Conservation (phyloP, 352 stramenopile species). For the Aphanomyces cochlioides region DNA sequence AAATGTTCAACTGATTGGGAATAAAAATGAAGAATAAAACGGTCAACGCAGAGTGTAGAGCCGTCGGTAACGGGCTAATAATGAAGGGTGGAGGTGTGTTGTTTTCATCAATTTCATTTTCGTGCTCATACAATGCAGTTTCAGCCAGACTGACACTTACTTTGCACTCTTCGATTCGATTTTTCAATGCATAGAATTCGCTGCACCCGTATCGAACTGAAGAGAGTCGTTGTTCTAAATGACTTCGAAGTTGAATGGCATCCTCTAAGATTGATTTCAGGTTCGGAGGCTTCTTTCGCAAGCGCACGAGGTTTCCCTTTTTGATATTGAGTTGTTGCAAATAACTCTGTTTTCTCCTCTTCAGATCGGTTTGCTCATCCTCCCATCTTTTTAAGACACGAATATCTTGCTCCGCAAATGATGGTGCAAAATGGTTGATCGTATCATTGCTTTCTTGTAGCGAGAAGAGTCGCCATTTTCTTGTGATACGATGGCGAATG, state of each 20-base stretch:
- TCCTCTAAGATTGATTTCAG: too few relatives aligned
- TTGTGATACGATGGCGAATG: neutral
- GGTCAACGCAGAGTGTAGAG: neutral
- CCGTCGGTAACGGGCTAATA: neutral
- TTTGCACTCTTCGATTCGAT: neutral
- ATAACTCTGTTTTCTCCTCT: too few relatives aligned
- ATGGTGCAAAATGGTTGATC: neutral
- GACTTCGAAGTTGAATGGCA: too few relatives aligned
- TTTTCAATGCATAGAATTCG: neutral
- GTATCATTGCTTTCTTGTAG: neutral
- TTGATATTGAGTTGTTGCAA: too few relatives aligned
- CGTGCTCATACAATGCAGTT: neutral
- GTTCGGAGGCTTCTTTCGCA: too few relatives aligned
- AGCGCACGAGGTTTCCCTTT: too few relatives aligned
- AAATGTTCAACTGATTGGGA: neutral
- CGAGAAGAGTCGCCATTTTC: neutral
- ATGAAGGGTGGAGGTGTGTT: neutral
- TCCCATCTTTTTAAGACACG: neutral
- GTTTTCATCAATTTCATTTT: neutral
- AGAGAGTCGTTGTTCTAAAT: too few relatives aligned
- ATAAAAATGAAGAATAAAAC: slow-evolving; percentile 1
- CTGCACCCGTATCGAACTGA: too few relatives aligned
- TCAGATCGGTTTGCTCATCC: neutral
- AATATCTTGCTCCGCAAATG: neutral
- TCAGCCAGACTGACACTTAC: neutral